These are phyloP conservation scores for Clavariopsis aquatica DNA, from an alignment of 495 filamentous ascomycete genomes.

Conservation along the genomic window DNA sequence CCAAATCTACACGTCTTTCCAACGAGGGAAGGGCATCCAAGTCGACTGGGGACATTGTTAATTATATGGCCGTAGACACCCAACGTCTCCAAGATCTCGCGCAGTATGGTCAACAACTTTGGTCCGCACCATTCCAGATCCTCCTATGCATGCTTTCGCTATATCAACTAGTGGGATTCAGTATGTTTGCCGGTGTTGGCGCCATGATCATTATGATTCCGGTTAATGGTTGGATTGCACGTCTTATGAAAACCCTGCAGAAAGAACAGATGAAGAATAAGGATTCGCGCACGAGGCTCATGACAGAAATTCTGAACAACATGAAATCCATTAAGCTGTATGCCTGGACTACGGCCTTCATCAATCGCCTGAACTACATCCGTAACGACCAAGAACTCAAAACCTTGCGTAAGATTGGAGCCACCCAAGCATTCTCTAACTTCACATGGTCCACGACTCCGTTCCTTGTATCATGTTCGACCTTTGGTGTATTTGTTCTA, in stretches of 20 bases:
- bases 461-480: conserved; percentile 96
- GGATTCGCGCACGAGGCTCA: conserved; percentile 85
- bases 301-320: conserved; percentile 98
- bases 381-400: conserved; percentile 93
- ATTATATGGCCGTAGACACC: conserved; percentile 97
- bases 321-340: conserved; percentile 99
- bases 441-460: conserved; percentile 99
- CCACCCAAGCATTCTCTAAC: conserved; percentile 88
- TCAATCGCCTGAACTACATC: conserved; percentile 93
- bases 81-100: conserved; percentile 93
- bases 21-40: conserved; percentile 91
- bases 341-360: conserved; percentile 95
- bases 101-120: conserved; percentile 90
- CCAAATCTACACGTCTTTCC: conserved; percentile 83
- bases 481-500: conserved; percentile 91
- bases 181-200: conserved; percentile 94
- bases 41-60: conserved; percentile 97
- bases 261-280: conserved; percentile 99
- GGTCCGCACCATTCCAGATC: conserved; percentile 98
- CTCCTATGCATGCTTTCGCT: conserved; percentile 90
- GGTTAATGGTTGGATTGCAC: conserved; percentile 88
- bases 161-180: conserved; percentile 87
- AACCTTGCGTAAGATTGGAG: conserved; percentile 93
- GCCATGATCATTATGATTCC: conserved; percentile 99
- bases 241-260: conserved; percentile 90